Evolutionary conservation across 495 filamentous ascomycete species (phyloP).

Genomic region (Emericellopsis terricola): DNA sequence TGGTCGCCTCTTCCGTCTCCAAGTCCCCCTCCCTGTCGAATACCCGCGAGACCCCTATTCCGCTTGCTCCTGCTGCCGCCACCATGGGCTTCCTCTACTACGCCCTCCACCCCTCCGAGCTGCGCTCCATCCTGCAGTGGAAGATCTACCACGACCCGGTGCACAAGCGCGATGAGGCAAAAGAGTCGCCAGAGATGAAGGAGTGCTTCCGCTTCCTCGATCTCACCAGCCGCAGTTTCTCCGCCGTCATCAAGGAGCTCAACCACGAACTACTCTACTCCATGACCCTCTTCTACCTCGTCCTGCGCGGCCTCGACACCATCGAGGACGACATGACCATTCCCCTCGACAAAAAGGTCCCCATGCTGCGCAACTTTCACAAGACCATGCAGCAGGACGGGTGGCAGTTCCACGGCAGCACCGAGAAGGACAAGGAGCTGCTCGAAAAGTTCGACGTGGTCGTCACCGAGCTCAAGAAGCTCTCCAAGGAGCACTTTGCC

Average conservation of each 20-base stretch:
- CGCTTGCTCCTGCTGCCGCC: conserved; percentile 9
- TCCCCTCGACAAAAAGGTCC: conserved; percentile 61
- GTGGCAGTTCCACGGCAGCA: conserved; percentile 75
- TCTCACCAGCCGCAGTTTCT: conserved; percentile 82
- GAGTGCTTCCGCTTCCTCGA: conserved; percentile 77
- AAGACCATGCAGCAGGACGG: conserved; percentile 60
- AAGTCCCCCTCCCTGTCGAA: too few relatives aligned
- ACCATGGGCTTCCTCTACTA: conserved; percentile 50
- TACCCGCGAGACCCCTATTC: not conserved
- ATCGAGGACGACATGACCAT: conserved; percentile 98
- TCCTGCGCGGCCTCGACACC: conserved; percentile 80
- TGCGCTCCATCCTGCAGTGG: conserved; percentile 89
- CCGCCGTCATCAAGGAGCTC: conserved; percentile 83
- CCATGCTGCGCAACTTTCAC: conserved; percentile 67
- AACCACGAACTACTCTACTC: conserved; percentile 86
- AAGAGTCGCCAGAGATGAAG: conserved; percentile 55
- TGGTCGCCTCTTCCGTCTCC: too few relatives aligned
- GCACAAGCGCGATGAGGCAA: conserved; percentile 57
- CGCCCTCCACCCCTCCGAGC: conserved; percentile 54
- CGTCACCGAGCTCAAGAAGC: conserved; percentile 70
- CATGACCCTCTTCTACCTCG: conserved; percentile 83
- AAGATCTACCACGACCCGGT: conserved; percentile 92
- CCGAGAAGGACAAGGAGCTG: conserved; percentile 87
- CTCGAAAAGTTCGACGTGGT: conserved; percentile 83
- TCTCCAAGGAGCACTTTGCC: conserved; percentile 40